Percentiles rank a stretch among this genome's conserved stretches.
Conservation (phyloP, 2,329 filamentous ascomycete genomes). For the Podosphaera xanthii region DNA sequence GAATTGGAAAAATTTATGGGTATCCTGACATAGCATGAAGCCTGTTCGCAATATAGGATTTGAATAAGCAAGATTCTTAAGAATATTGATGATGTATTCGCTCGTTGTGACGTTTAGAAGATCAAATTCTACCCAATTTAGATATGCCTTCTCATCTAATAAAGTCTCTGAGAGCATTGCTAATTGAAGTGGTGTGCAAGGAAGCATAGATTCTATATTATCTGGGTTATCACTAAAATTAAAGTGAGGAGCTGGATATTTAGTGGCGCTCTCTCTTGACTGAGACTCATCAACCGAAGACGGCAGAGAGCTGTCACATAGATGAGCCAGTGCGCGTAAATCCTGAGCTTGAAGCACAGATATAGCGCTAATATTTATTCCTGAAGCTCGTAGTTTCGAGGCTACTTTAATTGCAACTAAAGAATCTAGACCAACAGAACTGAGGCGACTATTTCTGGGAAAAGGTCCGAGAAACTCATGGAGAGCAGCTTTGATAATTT, state of each 20-base stretch:
- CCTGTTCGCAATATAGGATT: constrained; percentile 56
- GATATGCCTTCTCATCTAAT: constrained; percentile 37
- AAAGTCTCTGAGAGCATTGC: constrained; percentile 63
- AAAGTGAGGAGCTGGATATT: neutral
- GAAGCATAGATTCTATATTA: constrained; percentile 24
- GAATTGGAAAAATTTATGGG: constrained; percentile 33
- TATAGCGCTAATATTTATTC: constrained; percentile 31
- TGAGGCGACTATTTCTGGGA: constrained; percentile 20
- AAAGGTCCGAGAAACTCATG: constrained; percentile 11
- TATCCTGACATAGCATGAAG: constrained; percentile 31
- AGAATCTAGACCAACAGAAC: constrained; percentile 41
- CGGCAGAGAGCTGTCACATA: constrained; percentile 7
- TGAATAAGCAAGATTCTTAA: constrained; percentile 24
- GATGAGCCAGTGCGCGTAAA: constrained; percentile 18
- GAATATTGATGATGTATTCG: constrained; percentile 23
- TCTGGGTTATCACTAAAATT: constrained; percentile 15
- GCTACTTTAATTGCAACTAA: constrained; percentile 38
- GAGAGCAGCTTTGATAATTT: constrained; percentile 7
- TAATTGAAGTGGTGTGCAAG: constrained; percentile 51
- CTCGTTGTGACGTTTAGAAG: constrained; percentile 15
- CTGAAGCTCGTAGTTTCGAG: constrained; percentile 34
- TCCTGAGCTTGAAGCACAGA: constrained; percentile 36
- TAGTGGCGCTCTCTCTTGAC: neutral
- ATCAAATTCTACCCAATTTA: constrained; percentile 51
- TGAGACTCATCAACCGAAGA: neutral